Base-by-base conservation (phyloP, 2,329 filamentous ascomycete species). In the Parastagonospora nodorum region DNA sequence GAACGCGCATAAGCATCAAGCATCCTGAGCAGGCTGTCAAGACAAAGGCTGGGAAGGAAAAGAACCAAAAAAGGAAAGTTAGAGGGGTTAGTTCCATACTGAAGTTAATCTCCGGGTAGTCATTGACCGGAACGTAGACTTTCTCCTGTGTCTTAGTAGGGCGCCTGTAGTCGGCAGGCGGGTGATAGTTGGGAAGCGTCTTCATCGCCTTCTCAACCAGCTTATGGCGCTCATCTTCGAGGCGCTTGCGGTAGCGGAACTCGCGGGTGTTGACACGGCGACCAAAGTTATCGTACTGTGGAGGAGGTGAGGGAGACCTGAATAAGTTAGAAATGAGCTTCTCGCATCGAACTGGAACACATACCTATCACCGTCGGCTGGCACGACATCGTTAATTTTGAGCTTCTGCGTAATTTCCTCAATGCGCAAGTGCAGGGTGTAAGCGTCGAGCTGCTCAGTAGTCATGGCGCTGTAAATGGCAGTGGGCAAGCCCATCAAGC, bases 51-150 rank as follows among this genome's bases (percentile, higher is more conserved):
- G 68, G 66, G 79, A 61, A 55, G 51, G 53, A 58, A 74, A 80
- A 77, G 80, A 71, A 73, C 65, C 52, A 55, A 62, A 57, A 61
- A 68, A 67, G 70, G 75, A 74, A 75, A 74, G 69, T 70, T 70
- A 71, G 86, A 92, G 91, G 92, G 91, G 96, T 96, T 96, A 92
- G 88, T 92, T 94, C 93, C 93, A 93, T 97, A 99, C 94, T 99
- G 91, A 99, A 99, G 88, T 99, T 99, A 88, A 99, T 97, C 79
- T 99, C 94, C 84, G 94, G 94, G 78, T 99, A 99, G 79, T 99
- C 94, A 86, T 99, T 99, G 82, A 99, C 94, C 76, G 94, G 94
- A 77, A 99, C 94, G 77, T 99, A 99, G 89, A 99, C 95, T 84
- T 99, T 99, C 84, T 99, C 94, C 80, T 99, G 94, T 74, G 94